Evolutionary conservation across 192 early-diverging fungal genomes (phyloP), one percentile per base, ranked within the genome.

Genomic region (Coemansia sp.): DNA sequence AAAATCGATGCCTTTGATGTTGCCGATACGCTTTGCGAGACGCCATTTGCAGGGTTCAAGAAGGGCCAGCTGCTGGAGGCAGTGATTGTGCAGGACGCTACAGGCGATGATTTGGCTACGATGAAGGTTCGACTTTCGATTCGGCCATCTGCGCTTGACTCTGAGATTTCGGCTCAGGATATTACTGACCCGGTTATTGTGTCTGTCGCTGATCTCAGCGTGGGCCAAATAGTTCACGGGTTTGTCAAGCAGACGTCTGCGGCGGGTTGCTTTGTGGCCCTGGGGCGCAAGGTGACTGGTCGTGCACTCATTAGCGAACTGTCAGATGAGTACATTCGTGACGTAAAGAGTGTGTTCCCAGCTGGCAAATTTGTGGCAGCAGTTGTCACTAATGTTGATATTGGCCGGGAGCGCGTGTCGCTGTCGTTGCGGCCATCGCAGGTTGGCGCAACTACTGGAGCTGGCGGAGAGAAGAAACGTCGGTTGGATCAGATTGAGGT

Each of bases 251-350:
- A 87, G 58, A 79, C 89, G 8, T 84, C 85, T 2, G 84, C 91
- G n/a, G 82, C 82, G 37, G 88, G 89, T 60, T 74, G 88, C 55
- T 94, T 97, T 73, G 82, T 97, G 21, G 55, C 76, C 15, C 73
- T 96, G 25, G 85, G 84, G 43, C 86, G 79, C 56, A 67, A 79
- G 9, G 38, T 90, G 22, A 71, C 72, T 58, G 95, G 81, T 15
- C 88, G 92, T 56, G 93, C 94, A 39, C 87, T 93, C 74, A 94
- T 97, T 66, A 81, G 88, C 29, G 88, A 96, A 63, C 61, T 97
- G 14, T 90, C 88, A 2, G 94, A 96, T 80, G 88, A 86, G 27
- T 96, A 84, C 59, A 72, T 96, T 43, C 91, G 92, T 62, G 92
- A 96, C 63, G 93, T 93, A 85, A 88, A 90, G 77, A 64, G 53